Evolutionary conservation across 768 basidiomycete species (phyloP), one percentile per base, ranked within the genome.

Genomic region (Sarcodon aspratus): DNA sequence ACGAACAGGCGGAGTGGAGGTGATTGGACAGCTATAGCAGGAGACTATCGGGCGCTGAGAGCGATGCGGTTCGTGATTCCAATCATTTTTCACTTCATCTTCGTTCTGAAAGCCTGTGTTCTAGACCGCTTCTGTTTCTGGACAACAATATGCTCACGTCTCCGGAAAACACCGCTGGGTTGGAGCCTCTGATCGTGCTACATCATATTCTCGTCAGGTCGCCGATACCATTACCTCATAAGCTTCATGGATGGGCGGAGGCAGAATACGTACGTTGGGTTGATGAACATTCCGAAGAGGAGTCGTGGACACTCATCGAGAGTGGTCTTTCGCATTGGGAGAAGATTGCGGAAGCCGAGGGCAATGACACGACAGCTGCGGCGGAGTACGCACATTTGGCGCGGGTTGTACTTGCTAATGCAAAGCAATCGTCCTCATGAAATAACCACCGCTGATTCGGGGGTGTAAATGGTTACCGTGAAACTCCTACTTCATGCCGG

Each of bases 201-300:
- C 94, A 98, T 59, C 85, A 96, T 54, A 85, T 96, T 56, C 73
- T 96, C 33, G 93, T 98, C 21, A 82, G 90, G 9, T 90, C 90
- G 1, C 37, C 37, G 37, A 72, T 90, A 48, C 78, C 85, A 6
- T 72, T 98, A 36, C 95, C 96, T 9, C 91, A 99, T 61, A 74
- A 77, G 45, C 63, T 92, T 48, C 92, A 97, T 59, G 85, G 86
- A 0, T 98, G 96, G 95, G 85, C 88, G 50, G 92, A 97, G 60
- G 76, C 85, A 3, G 96, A 98, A 68, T 99, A 99, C 63, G 88
- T 96, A 45, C 79, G 89, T 40, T 99, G 94, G 93, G 74, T 98
- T 10, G 85, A 90, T 51, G 94, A 96, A 61, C 96, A 97, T 59
- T 70, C 79, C 2, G 79, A 83, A 51, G 75, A 73, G 51, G 95